phyloP scores from a whole-genome alignment of 1,284 basidiomycete species.

The Irpex sp. region DNA sequence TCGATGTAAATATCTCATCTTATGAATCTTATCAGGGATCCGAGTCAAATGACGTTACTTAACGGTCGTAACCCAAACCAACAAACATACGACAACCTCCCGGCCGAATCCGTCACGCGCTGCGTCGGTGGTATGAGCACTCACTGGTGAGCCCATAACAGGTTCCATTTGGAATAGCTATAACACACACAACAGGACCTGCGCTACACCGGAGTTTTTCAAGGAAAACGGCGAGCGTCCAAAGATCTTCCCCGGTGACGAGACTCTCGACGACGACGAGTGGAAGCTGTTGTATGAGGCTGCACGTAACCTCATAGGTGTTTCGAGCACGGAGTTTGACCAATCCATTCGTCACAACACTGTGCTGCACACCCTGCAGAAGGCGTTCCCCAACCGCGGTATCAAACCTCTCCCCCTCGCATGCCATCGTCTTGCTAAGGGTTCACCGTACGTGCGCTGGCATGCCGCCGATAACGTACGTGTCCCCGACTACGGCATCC shows the following conservation, averaged over 20 bases:
- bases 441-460: slow-evolving; percentile 27
- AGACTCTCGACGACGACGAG: slow-evolving; percentile 11
- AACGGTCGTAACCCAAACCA: slow-evolving; percentile 17
- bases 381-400: slow-evolving; percentile 10
- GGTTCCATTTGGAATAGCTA: neutral
- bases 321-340: slow-evolving; percentile 21
- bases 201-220: slow-evolving; percentile 24
- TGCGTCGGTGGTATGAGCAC: slow-evolving; percentile 32
- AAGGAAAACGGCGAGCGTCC: slow-evolving; percentile 16
- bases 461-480: slow-evolving; percentile 19
- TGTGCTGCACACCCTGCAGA: slow-evolving; percentile 20
- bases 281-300: slow-evolving; percentile 22
- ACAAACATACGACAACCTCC: slow-evolving; percentile 18
- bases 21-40: neutral
- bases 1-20: neutral
- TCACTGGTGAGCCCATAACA: slow-evolving; percentile 17
- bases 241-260: slow-evolving; percentile 13
- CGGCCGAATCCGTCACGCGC: slow-evolving; percentile 26
- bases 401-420: slow-evolving; percentile 27
- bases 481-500: slow-evolving; percentile 19
- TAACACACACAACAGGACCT: slow-evolving; percentile 12
- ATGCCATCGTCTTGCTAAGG: slow-evolving; percentile 19
- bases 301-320: slow-evolving; percentile 23
- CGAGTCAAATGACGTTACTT: neutral
- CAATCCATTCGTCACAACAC: slow-evolving; percentile 27